Conservation (phyloP, 2,329 filamentous ascomycete genomes). For the Claviceps sp. region DNA sequence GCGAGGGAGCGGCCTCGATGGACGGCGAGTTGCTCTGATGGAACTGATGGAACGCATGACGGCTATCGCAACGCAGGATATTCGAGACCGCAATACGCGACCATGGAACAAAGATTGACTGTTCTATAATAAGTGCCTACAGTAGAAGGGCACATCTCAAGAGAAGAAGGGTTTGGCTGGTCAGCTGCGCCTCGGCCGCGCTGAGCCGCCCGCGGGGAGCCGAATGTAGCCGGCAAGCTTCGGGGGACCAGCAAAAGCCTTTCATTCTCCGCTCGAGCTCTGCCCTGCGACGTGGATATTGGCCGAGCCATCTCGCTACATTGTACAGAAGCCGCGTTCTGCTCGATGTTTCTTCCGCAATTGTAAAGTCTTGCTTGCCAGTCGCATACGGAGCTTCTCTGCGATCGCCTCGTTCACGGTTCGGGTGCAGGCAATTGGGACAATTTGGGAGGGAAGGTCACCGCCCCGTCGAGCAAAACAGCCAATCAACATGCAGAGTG, state of each 20-base stretch:
- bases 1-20: slow-evolving; percentile 30
- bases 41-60: slow-evolving; percentile 44
- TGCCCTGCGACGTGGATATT: too few species aligned
- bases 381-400: too few species aligned
- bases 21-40: slow-evolving; percentile 36
- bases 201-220: slow-evolving; percentile 18
- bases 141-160: not conserved
- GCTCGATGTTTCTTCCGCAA: too few species aligned
- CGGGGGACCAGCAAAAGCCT: not conserved
- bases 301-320: not conserved
- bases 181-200: not conserved
- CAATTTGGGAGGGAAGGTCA: too few species aligned
- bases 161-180: not conserved
- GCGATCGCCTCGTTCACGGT: too few species aligned
- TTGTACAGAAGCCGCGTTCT: not conserved
- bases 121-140: too few species aligned
- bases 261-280: too few species aligned
- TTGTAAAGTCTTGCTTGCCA: too few species aligned
- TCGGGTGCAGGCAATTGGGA: too few species aligned
- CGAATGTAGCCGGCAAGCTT: slow-evolving; percentile 17
- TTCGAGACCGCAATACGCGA: not conserved
- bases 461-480: not conserved
- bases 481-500: not conserved
- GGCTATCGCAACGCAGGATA: slow-evolving; percentile 2
- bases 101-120: too few species aligned